These are phyloP conservation scores for Exophiala sp. DNA, from an alignment of 2,329 filamentous ascomycete species.

Conservation along the genomic window DNA sequence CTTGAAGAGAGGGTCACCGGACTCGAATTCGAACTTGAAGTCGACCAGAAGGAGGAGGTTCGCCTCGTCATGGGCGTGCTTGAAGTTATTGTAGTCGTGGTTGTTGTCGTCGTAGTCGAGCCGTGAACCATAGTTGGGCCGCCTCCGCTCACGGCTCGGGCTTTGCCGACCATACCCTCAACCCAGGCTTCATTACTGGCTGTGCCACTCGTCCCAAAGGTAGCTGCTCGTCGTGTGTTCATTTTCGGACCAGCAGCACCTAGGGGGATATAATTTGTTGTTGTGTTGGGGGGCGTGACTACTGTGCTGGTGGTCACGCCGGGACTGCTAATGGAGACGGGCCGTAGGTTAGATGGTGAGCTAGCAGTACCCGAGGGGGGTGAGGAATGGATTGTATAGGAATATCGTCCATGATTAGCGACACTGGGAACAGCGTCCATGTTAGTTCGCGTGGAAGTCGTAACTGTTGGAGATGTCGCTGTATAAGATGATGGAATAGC, in stretches of 20 bases:
- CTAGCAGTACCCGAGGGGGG: neutral
- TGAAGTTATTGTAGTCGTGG: slow-evolving; percentile 12
- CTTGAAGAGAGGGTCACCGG: slow-evolving; percentile 15
- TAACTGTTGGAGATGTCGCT: slow-evolving; percentile 9
- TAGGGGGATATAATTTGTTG: slow-evolving; percentile 35
- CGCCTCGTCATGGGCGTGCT: slow-evolving; percentile 12
- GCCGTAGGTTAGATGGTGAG: slow-evolving; percentile 1
- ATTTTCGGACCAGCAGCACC: slow-evolving; percentile 43
- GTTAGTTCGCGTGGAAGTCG: slow-evolving; percentile 9
- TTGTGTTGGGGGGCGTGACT: slow-evolving; percentile 18
- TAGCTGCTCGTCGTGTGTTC: slow-evolving; percentile 37
- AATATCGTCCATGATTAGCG: neutral
- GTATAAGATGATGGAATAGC: slow-evolving; percentile 21
- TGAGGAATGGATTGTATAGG: neutral
- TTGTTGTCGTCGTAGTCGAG: slow-evolving; percentile 21
- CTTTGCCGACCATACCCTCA: slow-evolving; percentile 42
- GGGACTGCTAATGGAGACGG: slow-evolving; percentile 7
- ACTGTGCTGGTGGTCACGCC: slow-evolving; percentile 20
- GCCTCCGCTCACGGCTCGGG: slow-evolving; percentile 31
- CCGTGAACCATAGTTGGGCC: slow-evolving; percentile 12
- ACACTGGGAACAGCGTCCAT: neutral
- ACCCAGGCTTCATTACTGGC: slow-evolving; percentile 44
- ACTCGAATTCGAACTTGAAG: slow-evolving; percentile 11
- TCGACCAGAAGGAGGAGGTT: slow-evolving; percentile 9
- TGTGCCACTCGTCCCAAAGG: slow-evolving; percentile 35